Conservation (phyloP, 164 flowering plant genomes). For the Pachysandra terminalis region DNA sequence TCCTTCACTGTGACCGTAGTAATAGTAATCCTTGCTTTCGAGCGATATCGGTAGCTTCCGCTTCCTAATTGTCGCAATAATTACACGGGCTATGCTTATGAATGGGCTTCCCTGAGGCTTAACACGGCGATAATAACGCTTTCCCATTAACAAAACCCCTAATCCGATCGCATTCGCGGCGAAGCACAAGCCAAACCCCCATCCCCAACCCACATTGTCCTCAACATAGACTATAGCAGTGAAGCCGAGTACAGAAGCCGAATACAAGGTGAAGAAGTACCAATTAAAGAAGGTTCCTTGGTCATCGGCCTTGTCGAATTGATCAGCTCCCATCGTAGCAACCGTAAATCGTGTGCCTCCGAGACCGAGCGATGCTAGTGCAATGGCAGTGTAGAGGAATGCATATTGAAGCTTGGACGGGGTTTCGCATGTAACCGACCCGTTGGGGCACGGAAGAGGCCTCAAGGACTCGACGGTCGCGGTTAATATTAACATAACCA, state of each 20-base stretch:
- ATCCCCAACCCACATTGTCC: conserved; percentile 48
- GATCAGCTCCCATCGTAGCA: conserved; percentile 48
- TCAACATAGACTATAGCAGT: conserved; percentile 39
- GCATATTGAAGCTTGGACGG: conserved; percentile 10
- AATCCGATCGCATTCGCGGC: conserved; percentile 22
- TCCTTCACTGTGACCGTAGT: conserved; percentile 5
- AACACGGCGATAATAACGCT: conserved; percentile 15
- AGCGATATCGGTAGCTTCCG: conserved; percentile 11
- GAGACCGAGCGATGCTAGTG: background rate
- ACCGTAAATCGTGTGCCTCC: conserved; percentile 40
- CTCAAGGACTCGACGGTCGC: conserved; percentile 17
- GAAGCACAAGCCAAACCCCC: conserved; percentile 39
- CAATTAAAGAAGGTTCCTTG: conserved; percentile 49
- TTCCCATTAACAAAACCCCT: conserved; percentile 30
- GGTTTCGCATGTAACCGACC: conserved; percentile 9
- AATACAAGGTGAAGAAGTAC: conserved; percentile 35
- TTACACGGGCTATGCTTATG: conserved; percentile 31
- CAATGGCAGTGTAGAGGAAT: background rate
- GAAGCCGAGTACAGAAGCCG: conserved; percentile 18
- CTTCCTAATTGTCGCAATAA: conserved; percentile 36
- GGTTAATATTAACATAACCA: conserved; percentile 11
- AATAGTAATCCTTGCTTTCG: conserved; percentile 16
- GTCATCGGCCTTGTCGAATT: conserved; percentile 29
- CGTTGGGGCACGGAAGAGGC: conserved; percentile 22
- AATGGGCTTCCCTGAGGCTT: conserved; percentile 47